Conservation (phyloP, 805 yeast species). For the Blastobotrys attinorum region DNA sequence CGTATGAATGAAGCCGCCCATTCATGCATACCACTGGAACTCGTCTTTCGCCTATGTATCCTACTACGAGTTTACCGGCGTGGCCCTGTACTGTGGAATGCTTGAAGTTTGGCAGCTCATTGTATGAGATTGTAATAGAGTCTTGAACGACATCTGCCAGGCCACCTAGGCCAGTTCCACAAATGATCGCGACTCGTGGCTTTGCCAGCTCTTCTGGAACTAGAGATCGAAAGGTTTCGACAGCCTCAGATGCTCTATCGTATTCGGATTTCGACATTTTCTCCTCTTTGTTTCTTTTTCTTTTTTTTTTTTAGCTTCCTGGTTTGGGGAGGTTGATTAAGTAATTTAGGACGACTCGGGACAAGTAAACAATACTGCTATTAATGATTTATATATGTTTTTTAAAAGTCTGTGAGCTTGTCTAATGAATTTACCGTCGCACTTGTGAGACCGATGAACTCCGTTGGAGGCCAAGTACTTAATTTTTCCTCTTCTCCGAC, state of each 20-base stretch:
- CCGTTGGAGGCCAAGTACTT: too few relatives aligned
- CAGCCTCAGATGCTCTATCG: constrained; percentile 12
- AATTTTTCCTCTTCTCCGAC: too few relatives aligned
- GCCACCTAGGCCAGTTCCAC: constrained; percentile 94
- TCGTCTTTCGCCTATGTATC: constrained; percentile 54
- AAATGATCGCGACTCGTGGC: constrained; percentile 72
- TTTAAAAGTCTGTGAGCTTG: too few relatives aligned
- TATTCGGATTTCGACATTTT: constrained; percentile 3
- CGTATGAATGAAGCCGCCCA: constrained; percentile 88
- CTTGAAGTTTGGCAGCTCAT: constrained; percentile 71
- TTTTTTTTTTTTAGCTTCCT: too few relatives aligned
- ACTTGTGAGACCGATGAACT: too few relatives aligned
- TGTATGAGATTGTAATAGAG: constrained; percentile 48
- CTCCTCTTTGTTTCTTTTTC: too few relatives aligned
- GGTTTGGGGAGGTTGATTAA: too few relatives aligned
- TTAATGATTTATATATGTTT: too few relatives aligned
- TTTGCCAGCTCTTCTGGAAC: constrained; percentile 16
- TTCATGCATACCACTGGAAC: constrained; percentile 89
- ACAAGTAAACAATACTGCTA: too few relatives aligned
- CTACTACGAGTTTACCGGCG: constrained; percentile 73
- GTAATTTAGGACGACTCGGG: too few relatives aligned
- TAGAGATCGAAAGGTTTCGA: constrained; percentile 9
- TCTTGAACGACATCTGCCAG: constrained; percentile 47
- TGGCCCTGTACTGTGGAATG: constrained; percentile 81
- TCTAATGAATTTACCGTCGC: too few relatives aligned